Percentiles rank a stretch among this genome's conserved stretches.
These are phyloP conservation scores for Lonicera japonica DNA, from an alignment of 129 eudicot genomes.

Conservation along the genomic window DNA sequence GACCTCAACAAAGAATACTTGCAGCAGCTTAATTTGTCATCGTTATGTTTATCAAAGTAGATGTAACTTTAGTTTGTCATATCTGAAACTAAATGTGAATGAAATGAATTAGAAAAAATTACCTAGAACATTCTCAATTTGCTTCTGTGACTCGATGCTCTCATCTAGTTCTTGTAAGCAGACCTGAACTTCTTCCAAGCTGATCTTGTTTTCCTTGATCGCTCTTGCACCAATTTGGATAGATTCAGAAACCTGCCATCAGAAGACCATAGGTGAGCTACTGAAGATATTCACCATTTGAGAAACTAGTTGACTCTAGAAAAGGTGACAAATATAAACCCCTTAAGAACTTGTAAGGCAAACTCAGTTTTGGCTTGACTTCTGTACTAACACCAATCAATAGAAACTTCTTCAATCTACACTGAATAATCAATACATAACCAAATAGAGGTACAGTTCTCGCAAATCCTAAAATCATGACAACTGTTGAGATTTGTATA, in stretches of 20 bases:
- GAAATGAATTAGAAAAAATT: conserved; percentile 1
- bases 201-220: conserved; percentile 52
- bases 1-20: neutral
- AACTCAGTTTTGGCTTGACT: no score
- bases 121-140: conserved; percentile 54
- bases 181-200: conserved; percentile 56
- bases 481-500: no score
- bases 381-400: neutral
- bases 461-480: no score
- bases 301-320: no score
- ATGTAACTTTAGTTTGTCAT: neutral
- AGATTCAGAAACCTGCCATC: conserved; percentile 73
- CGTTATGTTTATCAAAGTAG: neutral
- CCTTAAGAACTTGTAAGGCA: no score
- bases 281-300: neutral
- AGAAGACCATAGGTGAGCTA: neutral
- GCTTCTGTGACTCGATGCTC: conserved; percentile 49
- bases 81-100: neutral
- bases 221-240: conserved; percentile 59
- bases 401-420: neutral
- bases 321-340: no score
- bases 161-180: conserved; percentile 73
- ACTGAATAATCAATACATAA: no score
- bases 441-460: no score
- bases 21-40: neutral